Conservation (phyloP, 495 filamentous ascomycete species). For the Aspergillus conjunctus region DNA sequence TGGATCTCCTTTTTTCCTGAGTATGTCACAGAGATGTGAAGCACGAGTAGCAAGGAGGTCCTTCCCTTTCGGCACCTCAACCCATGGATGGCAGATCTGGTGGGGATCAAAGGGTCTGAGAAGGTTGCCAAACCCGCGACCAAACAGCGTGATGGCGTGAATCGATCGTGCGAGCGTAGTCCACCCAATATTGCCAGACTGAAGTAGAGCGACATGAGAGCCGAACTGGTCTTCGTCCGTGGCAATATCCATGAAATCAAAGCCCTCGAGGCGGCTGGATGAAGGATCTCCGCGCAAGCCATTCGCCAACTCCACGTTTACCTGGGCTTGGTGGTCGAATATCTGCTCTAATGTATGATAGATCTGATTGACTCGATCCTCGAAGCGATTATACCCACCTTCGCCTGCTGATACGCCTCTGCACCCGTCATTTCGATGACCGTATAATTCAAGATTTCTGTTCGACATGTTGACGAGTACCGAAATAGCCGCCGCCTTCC, state of each 20-base stretch:
- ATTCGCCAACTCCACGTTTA: background rate
- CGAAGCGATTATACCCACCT: too few species aligned
- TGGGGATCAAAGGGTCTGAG: background rate
- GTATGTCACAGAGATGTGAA: background rate
- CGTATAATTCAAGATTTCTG: too few species aligned
- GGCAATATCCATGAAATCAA: conserved; percentile 15
- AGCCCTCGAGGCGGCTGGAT: background rate
- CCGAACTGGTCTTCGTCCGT: conserved; percentile 8
- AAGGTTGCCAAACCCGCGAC: conserved; percentile 8
- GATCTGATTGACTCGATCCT: too few species aligned
- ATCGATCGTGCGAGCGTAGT: background rate
- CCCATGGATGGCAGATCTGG: conserved; percentile 6
- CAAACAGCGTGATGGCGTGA: conserved; percentile 9
- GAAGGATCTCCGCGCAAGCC: background rate
- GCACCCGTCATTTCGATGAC: too few species aligned
- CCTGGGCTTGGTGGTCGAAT: background rate
- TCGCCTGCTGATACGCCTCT: too few species aligned
- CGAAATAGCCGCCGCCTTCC: background rate
- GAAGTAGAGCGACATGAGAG: background rate
- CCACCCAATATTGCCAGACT: background rate
- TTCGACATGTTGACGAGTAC: background rate
- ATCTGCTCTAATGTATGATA: conserved; percentile 7
- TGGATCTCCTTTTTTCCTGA: conserved; percentile 4
- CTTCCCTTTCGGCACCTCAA: background rate
- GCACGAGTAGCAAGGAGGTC: background rate